phyloP scores from a whole-genome alignment of 2,329 filamentous ascomycete species.

The Neurospora crassa region DNA sequence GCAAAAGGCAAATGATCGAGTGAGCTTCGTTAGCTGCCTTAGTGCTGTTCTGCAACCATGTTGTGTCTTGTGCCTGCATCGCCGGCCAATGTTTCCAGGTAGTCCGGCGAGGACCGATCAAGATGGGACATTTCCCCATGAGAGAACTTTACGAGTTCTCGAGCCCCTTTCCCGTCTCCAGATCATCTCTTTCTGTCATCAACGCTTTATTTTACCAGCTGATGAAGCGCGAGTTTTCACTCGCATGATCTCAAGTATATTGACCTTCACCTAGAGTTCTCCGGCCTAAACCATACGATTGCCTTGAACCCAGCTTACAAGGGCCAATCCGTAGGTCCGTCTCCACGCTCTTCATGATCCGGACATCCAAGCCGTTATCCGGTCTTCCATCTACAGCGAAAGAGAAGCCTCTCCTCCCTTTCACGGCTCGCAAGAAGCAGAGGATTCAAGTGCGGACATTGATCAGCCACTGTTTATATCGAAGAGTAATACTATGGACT shows the following conservation, averaged over 20 bases:
- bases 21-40: neutral
- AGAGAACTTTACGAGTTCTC: neutral
- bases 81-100: neutral
- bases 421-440: conserved; percentile 24
- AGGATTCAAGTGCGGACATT: conserved; percentile 34
- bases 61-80: neutral
- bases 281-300: neutral
- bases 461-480: conserved; percentile 42
- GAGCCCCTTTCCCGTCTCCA: neutral
- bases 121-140: neutral
- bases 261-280: no score
- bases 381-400: conserved; percentile 10
- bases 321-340: neutral
- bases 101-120: neutral
- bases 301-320: neutral
- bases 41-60: neutral
- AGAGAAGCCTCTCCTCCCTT: conserved; percentile 20
- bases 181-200: neutral
- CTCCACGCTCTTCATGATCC: neutral
- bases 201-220: neutral
- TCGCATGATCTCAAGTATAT: neutral
- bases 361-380: conserved; percentile 11
- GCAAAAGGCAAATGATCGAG: neutral
- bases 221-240: neutral
- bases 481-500: conserved; percentile 42